These are phyloP conservation scores for Penicillium roqueforti DNA, from an alignment of 495 filamentous ascomycete species.

Conservation along the genomic window DNA sequence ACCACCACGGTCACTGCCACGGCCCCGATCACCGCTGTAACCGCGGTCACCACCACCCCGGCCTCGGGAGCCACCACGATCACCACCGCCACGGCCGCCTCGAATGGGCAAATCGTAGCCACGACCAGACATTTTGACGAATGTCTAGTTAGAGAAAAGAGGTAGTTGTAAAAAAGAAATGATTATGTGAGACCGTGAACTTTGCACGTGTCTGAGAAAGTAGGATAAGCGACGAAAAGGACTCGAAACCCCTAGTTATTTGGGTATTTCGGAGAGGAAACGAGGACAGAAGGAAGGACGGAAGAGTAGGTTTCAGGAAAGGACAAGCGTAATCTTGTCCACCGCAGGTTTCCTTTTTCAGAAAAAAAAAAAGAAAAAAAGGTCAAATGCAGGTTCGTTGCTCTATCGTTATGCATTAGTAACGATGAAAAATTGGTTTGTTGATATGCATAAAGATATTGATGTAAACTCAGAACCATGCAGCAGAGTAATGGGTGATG, in stretches of 20 bases:
- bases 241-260: background rate
- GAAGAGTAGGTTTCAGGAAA: background rate
- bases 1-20: slow-evolving; percentile 1
- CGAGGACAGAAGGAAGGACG: too few relatives aligned
- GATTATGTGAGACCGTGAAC: background rate
- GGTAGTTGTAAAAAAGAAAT: background rate
- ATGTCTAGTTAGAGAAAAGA: background rate
- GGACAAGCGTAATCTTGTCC: background rate
- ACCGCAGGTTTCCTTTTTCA: background rate
- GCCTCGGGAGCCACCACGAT: background rate
- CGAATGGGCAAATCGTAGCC: slow-evolving; percentile 1
- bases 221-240: background rate
- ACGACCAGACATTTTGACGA: slow-evolving; percentile 8
- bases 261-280: background rate
- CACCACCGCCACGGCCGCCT: background rate
- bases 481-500: background rate
- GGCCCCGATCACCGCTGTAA: background rate
- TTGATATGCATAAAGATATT: background rate
- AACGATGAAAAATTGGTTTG: background rate
- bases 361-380: background rate
- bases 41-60: background rate
- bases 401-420: background rate
- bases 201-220: background rate
- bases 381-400: background rate
- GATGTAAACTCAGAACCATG: background rate